Evolutionary conservation across 768 basidiomycete species (phyloP), one percentile per base, ranked within the genome.

Genomic region (Steccherinum ochraceum): DNA sequence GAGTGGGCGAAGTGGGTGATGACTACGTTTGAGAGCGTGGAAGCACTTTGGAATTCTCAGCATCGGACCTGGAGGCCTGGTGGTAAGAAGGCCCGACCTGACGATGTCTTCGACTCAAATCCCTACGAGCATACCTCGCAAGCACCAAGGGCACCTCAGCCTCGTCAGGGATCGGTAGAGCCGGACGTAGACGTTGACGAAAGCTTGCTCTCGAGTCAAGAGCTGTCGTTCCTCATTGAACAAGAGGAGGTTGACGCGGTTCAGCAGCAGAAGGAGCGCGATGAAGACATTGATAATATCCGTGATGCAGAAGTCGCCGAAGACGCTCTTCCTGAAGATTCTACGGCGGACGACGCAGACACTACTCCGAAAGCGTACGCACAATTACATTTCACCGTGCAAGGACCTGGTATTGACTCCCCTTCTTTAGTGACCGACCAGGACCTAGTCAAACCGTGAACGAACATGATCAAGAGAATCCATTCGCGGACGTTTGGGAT

Each of bases 1-100:
- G 62, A 67, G 16, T 93, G 89, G 90, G 83, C 86, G 59, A 70
- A 71, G 54, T 84, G 79, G 75, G 80, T 89, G 24, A 86, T 89
- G 83, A 87, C 92, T 5, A 81, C 87, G 0, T 97, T 96, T 60
- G 86, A 96, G 68, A 94, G 93, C 57, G 73, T 89, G 21, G 88
- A 94, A 67, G 86, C 83, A 1, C 74, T 93, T 10, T 96, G 93
- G 93, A 83, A 87, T 42, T 67, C 75, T 27, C 57, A 72, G 49
- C 77, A 73, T 64, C 81, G 68, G 61, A 71, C 69, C 10, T 86
- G 86, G 84, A 78, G 65, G 60, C 80, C 84, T 25, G 47, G 51
- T 21, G 45, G 49, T 0, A 48, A 41, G 21, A 25, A 50, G 3
- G 49, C 55, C 10, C 57, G 57, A 26, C 20, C 41, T 16, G 35